Conservation (phyloP, 2,329 filamentous ascomycete species). For the Spiromastix sp. region DNA sequence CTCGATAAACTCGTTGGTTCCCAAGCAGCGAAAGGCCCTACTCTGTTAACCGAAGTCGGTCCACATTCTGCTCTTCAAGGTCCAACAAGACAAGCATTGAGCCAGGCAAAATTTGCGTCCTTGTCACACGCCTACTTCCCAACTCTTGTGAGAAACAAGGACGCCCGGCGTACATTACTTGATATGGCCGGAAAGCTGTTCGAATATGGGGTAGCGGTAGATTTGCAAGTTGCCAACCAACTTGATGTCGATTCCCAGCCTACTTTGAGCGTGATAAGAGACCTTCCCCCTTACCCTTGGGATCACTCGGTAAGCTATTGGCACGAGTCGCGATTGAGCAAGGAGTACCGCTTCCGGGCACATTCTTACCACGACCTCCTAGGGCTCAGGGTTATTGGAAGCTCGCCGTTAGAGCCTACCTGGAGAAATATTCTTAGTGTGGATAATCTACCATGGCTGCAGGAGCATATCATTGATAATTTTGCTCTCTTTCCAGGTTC, state of each 20-base stretch:
- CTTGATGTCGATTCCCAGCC: background rate
- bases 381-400: conserved; percentile 6
- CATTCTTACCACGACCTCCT: conserved; percentile 13
- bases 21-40: background rate
- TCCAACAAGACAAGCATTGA: conserved; percentile 11
- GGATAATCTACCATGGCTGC: background rate
- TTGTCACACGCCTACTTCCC: background rate
- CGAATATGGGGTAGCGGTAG: background rate
- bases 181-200: background rate
- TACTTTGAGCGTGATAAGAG: conserved; percentile 9
- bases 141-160: background rate
- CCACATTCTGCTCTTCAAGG: conserved; percentile 16
- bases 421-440: background rate
- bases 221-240: background rate
- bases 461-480: conserved; percentile 4
- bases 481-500: conserved; percentile 11
- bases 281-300: conserved; percentile 18
- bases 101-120: background rate
- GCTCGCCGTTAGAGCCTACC: background rate
- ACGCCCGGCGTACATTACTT: background rate
- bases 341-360: conserved; percentile 9
- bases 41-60: conserved; percentile 16
- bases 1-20: background rate
- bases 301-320: conserved; percentile 14
- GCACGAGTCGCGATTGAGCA: conserved; percentile 13